Evolutionary conservation across 495 filamentous ascomycete species (phyloP).

Genomic region (Talaromyces stipitatus): DNA sequence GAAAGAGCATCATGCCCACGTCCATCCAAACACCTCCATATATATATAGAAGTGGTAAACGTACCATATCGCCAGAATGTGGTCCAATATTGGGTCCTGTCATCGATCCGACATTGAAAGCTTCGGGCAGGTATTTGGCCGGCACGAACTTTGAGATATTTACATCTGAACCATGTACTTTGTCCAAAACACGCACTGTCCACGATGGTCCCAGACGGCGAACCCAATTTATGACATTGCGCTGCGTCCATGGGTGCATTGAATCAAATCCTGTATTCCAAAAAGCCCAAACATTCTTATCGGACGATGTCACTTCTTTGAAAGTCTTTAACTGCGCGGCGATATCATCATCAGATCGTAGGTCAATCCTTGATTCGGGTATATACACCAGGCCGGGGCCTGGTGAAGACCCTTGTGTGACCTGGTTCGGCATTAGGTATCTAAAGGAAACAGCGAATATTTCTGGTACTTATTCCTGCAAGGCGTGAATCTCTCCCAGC

Average conservation of each 20-base stretch:
- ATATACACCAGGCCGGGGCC: not conserved
- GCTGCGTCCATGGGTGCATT: constrained; percentile 17
- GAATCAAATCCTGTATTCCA: constrained; percentile 14
- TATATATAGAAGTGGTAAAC: constrained; percentile 12
- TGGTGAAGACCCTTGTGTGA: not conserved
- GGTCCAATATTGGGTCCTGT: constrained; percentile 9
- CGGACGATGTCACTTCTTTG: constrained; percentile 10
- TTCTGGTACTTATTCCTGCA: too few species aligned
- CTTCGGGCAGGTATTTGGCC: constrained; percentile 4
- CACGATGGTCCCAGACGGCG: constrained; percentile 12
- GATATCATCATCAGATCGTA: constrained; percentile 1
- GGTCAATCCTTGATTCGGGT: not conserved
- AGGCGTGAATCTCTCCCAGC: too few species aligned
- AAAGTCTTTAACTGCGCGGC: not conserved
- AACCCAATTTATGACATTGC: constrained; percentile 18
- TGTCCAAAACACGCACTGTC: constrained; percentile 20
- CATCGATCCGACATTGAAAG: constrained; percentile 10
- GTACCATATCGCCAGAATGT: constrained; percentile 17
- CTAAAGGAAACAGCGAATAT: not conserved
- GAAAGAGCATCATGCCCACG: constrained; percentile 14
- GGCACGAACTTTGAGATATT: constrained; percentile 8
- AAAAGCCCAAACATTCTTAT: constrained; percentile 22
- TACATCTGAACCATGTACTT: constrained; percentile 10
- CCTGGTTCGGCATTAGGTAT: not conserved
- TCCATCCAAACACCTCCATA: constrained; percentile 20